Conservation (phyloP, 345 rosid genomes). For the Eucalyptus sp. region DNA sequence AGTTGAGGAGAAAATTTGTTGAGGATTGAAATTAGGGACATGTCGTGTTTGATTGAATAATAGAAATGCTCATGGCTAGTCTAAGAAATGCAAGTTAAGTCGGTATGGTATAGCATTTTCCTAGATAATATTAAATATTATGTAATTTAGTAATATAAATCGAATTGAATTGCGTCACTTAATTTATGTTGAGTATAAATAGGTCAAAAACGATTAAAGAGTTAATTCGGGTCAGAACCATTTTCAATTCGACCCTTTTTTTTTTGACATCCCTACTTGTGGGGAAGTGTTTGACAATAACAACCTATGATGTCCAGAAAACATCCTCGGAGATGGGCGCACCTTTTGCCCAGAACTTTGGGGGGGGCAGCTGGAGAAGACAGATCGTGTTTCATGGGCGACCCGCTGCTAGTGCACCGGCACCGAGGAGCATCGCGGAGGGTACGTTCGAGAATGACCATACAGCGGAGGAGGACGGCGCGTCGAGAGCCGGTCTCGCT, state of each 20-base stretch:
- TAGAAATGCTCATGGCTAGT: accelerated
- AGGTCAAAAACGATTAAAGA: too few relatives aligned
- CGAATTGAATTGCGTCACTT: accelerated
- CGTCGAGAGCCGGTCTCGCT: neutral
- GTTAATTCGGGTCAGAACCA: too few relatives aligned
- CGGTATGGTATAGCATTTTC: too few relatives aligned
- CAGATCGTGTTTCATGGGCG: neutral
- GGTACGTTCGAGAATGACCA: neutral
- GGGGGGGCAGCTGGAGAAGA: neutral
- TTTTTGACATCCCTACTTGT: too few relatives aligned
- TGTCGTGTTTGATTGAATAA: accelerated
- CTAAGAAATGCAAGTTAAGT: accelerated
- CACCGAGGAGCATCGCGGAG: neutral
- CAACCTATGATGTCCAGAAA: accelerated
- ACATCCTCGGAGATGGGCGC: neutral
- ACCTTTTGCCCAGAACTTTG: neutral
- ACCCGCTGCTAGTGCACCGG: neutral
- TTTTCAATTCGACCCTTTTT: too few relatives aligned
- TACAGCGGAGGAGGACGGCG: neutral
- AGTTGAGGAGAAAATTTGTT: too few relatives aligned
- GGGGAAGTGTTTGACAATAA: neutral
- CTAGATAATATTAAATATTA: too few relatives aligned
- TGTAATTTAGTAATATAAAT: accelerated
- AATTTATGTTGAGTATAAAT: too few relatives aligned
- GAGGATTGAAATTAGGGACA: too few relatives aligned